Conservation (phyloP, 1,139 yeast genomes). For the Hyphopichia buzzinii region DNA sequence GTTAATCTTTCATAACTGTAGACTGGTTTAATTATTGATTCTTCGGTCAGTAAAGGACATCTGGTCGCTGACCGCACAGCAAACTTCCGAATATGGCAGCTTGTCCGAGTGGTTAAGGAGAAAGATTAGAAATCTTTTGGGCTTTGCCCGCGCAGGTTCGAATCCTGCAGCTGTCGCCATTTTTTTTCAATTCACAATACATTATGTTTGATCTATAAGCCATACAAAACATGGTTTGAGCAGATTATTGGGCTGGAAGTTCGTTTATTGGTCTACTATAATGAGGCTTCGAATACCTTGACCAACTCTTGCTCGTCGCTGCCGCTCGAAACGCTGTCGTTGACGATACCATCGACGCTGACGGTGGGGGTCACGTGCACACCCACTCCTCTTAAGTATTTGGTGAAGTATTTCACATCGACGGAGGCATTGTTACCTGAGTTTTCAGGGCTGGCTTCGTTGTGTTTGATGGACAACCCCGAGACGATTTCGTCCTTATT, state of each 20-base stretch:
- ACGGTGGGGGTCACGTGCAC: slow-evolving; percentile 88
- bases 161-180: slow-evolving; percentile 36
- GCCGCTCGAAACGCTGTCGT: slow-evolving; percentile 38
- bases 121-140: slow-evolving; percentile 39
- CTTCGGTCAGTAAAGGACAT: too few species aligned
- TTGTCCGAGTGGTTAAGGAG: slow-evolving; percentile 42
- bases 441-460: slow-evolving; percentile 35
- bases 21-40: too few species aligned
- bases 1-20: too few species aligned
- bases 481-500: slow-evolving; percentile 35
- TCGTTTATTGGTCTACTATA: background rate
- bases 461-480: slow-evolving; percentile 26
- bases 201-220: too few species aligned
- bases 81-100: slow-evolving; percentile 22
- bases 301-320: slow-evolving; percentile 32
- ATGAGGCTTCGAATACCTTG: slow-evolving; percentile 20
- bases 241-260: too few species aligned
- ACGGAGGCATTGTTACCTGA: slow-evolving; percentile 56
- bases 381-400: slow-evolving; percentile 72
- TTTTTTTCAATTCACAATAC: background rate
- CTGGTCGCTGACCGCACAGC: too few species aligned
- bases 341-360: slow-evolving; percentile 62
- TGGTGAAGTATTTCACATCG: slow-evolving; percentile 73
- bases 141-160: slow-evolving; percentile 43
- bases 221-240: too few species aligned